Percentiles rank a stretch among this genome's conserved stretches.
Conservation (phyloP, 2,329 filamentous ascomycete genomes). For the Aschersonia sp. region DNA sequence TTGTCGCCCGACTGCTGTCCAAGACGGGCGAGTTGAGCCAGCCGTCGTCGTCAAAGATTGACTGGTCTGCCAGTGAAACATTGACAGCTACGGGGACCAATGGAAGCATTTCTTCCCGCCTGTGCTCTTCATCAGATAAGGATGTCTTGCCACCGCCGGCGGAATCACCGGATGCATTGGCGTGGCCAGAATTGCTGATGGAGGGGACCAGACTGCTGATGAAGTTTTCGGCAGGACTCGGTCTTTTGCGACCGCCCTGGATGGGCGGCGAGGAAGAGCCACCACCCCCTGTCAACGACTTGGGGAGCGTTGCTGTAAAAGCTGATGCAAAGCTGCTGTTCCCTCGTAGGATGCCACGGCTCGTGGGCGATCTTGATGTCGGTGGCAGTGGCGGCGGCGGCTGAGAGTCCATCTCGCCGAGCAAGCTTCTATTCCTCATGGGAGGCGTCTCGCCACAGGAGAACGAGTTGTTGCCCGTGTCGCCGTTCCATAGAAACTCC, state of each 20-base stretch:
- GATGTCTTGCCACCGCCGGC: constrained; percentile 31
- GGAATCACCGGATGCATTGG: constrained; percentile 29
- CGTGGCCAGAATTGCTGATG: constrained; percentile 26
- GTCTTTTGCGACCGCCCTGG: constrained; percentile 31
- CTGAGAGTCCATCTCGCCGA: constrained; percentile 28
- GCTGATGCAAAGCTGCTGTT: constrained; percentile 42
- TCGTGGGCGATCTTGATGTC: constrained; percentile 45
- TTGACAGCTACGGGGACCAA: constrained; percentile 36
- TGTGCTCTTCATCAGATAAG: constrained; percentile 37
- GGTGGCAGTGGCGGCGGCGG: constrained; percentile 29
- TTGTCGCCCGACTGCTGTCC: constrained; percentile 29
- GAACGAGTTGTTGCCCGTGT: constrained; percentile 41
- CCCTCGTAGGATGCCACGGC: constrained; percentile 33
- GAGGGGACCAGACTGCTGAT: constrained; percentile 38
- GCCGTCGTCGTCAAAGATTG: constrained; percentile 54
- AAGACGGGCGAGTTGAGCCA: constrained; percentile 46
- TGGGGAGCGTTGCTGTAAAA: constrained; percentile 40
- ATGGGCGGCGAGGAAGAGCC: constrained; percentile 29
- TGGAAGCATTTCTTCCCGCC: constrained; percentile 28
- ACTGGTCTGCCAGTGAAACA: constrained; percentile 44
- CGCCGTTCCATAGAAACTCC: constrained; percentile 35
- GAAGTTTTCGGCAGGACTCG: constrained; percentile 48
- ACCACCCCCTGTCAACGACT: constrained; percentile 21
- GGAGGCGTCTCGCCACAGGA: constrained; percentile 50
- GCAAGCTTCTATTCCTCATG: constrained; percentile 29